Evolutionary conservation across 768 basidiomycete genomes (phyloP).

Genomic region (Serendipita sp.): DNA sequence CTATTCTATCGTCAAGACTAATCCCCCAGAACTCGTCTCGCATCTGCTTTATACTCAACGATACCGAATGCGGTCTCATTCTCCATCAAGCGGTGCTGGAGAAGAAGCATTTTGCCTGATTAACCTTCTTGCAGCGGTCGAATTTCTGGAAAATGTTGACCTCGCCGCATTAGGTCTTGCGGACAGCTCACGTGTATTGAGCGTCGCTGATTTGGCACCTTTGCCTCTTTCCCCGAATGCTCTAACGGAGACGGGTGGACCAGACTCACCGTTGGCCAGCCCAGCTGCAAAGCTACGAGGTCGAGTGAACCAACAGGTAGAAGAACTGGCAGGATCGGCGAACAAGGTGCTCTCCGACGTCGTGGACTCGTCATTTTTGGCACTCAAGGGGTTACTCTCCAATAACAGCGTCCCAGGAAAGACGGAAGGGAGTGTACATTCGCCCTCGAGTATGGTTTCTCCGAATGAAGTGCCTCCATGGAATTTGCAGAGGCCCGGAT

Average conservation of each 20-base stretch:
- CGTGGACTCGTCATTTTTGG: slow-evolving; percentile 79
- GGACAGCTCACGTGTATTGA: slow-evolving; percentile 27
- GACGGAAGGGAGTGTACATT: background rate
- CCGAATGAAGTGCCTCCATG: slow-evolving; percentile 21
- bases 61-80: slow-evolving; percentile 38
- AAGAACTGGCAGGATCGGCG: slow-evolving; percentile 62
- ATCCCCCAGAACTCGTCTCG: slow-evolving; percentile 66
- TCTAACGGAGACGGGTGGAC: slow-evolving; percentile 23
- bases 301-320: slow-evolving; percentile 65
- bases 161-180: slow-evolving; percentile 51
- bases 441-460: too few species aligned
- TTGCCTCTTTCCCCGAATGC: slow-evolving; percentile 52
- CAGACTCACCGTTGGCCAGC: slow-evolving; percentile 27
- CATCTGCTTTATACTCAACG: slow-evolving; percentile 36
- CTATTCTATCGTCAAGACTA: slow-evolving; percentile 82
- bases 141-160: slow-evolving; percentile 92
- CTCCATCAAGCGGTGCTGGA: slow-evolving; percentile 37
- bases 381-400: slow-evolving; percentile 64
- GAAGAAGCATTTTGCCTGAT: slow-evolving; percentile 88
- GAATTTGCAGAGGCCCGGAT: slow-evolving; percentile 32
- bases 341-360: slow-evolving; percentile 55
- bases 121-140: slow-evolving; percentile 87
- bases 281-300: slow-evolving; percentile 44
- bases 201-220: slow-evolving; percentile 65
- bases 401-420: slow-evolving; percentile 4